Base-by-base conservation (phyloP, 306 rosid species). In the Castanopsis chinensis region DNA sequence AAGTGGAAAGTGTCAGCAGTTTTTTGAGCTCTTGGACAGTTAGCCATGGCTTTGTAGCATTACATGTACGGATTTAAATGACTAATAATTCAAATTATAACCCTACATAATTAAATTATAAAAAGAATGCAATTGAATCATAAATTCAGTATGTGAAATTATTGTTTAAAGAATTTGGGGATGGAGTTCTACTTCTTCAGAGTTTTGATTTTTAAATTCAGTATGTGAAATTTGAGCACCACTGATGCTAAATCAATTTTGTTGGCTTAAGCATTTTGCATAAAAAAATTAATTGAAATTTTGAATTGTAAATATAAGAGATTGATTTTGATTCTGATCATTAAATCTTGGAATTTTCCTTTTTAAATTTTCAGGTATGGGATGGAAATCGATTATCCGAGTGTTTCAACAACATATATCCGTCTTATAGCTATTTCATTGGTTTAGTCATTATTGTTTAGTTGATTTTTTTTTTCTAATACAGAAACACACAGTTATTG, bases 331-430 rank as follows among this genome's bases (percentile, higher is more conserved):
- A 33, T 27, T 81, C 80, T 75, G 74, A 53, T 65, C 20, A 32
- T 86, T 52, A 55, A 64, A 37, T 37, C 43, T 45, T 58, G 8
- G n/a, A 27, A 68, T 9, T 17, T 75, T 71, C 73, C 35, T 70
- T 60, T 69, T 37, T 79, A 86, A n/a, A 73, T 84, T 88, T 85
- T 33, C 93, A 94, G 99, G 90, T 91, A 49, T 91, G 99, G 97
- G 81, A 91, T 83, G 89, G 90, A 59, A 87, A 78, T 73, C 79
- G 78, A 71, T 76, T 90, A 81, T 89, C 98, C 5, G 80, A 83
- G 74, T 94, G 99, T 82, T 94, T 90, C 52, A 76, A 78, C 69
- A 86, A 92, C 82, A 81, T 91, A 94, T 94, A 94, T 94, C 98
- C 97, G 92, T 87, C 41, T 69, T 41, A 4, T 2, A 6, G 10